Base-by-base conservation (phyloP, 2,329 filamentous ascomycete genomes). In the Arthrobotrys sphaeroides region DNA sequence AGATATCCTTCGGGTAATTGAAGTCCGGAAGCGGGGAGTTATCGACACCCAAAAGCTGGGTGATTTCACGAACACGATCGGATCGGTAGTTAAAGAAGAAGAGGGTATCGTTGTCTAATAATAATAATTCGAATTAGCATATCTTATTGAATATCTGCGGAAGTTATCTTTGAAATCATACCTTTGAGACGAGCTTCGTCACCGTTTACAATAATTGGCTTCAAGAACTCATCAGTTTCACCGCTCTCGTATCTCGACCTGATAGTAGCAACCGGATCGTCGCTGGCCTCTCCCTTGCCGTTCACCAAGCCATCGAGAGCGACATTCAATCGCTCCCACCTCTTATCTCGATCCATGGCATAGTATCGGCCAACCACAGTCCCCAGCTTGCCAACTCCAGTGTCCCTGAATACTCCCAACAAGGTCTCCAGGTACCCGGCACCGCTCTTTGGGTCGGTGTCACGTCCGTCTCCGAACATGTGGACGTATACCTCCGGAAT, bases 41-140 rank as follows among this genome's bases (percentile, higher is more conserved):
- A 85, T 99, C 95, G 82, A 94, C 90, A 80, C 95, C 95, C 66
- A 99, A 86, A 47, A 99, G 88, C 85, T 98, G 95, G 57, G 93
- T 96, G 83, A 99, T 91, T 84, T 99, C 95, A 80, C 95, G 92
- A 62, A 94, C 94, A 83, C 95, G 94, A 83, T 99, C 95, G 70
- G 95, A 98, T 81, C 95, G 93, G 88, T 99, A 99, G 89, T 99
- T 99, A 91, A 99, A 99, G 89, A 98, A 98, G 88, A 98, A 98
- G 81, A 98, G 88, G 64, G 93, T 94, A 82, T 99, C 95, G 79
- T 91, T 87, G 82, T 98, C 93, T 93, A 78, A 13, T 33, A 12
- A 10, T 22, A 36, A 13, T 13, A 18, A 10, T 10, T 10, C n/a
- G 16, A 36, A 6, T 53, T 55, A 55, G 33, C 38, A 51, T 9